Conservation (phyloP, 2,329 filamentous ascomycete species). For the Pseudocercospora fuligena region DNA sequence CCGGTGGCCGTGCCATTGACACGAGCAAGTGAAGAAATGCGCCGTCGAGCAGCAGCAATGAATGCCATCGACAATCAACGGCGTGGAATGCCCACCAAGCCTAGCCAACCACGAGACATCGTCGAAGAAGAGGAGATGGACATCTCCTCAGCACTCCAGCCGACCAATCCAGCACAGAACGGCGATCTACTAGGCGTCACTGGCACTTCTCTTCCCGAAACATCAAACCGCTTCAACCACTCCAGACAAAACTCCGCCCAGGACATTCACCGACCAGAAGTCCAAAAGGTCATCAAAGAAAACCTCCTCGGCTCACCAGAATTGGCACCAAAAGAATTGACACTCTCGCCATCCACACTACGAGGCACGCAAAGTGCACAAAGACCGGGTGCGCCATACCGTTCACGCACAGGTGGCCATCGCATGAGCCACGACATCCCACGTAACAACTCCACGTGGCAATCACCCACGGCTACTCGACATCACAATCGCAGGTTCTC, state of each 20-base stretch:
- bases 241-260: constrained; percentile 52
- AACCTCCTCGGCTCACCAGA: constrained; percentile 25
- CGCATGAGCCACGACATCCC: constrained; percentile 31
- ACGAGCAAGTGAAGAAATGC: constrained; percentile 81
- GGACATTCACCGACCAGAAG: constrained; percentile 38
- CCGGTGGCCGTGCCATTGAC: constrained; percentile 92
- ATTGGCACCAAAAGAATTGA: constrained; percentile 27
- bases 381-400: constrained; percentile 28
- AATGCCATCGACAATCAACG: constrained; percentile 23
- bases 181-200: constrained; percentile 72
- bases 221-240: constrained; percentile 54
- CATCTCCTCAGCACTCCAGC: constrained; percentile 73
- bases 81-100: background rate
- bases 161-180: constrained; percentile 56
- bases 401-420: constrained; percentile 38
- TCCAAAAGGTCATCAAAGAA: constrained; percentile 32
- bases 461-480: constrained; percentile 26
- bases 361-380: constrained; percentile 16
- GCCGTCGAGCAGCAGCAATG: constrained; percentile 57
- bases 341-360: constrained; percentile 13
- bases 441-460: constrained; percentile 23
- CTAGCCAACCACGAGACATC: constrained; percentile 25
- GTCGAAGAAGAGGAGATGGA: constrained; percentile 72
- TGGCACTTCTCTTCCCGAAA: constrained; percentile 39
- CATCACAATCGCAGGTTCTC: constrained; percentile 49